Base-by-base conservation (phyloP, 1,284 basidiomycete genomes). In the Sutorius eximius region DNA sequence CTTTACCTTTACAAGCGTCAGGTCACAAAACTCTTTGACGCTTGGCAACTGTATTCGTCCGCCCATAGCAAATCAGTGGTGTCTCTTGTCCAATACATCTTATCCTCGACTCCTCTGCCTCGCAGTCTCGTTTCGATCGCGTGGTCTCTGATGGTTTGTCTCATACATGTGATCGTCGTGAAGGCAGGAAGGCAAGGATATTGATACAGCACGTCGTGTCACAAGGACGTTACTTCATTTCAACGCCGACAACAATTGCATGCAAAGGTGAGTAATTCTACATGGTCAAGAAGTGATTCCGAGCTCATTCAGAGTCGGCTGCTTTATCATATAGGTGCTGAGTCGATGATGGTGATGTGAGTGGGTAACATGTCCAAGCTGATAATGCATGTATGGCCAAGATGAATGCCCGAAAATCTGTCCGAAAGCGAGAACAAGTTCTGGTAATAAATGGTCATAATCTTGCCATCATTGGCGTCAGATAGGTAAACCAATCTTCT, bases 291-390 rank as follows among this genome's bases (percentile, higher is more conserved):
- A 24, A 24, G 22, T 24, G 22, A 2, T 38, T n/a, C 8, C 7
- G 20, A 27, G 13, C 34, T 47, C 10, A 47, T 16, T 13, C 16
- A 4, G 12, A 5, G 5, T 40, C 9, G 37, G 27, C 13, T 16
- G 2, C n/a, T 18, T 18, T 18, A 60, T 57, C 57, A 1, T 60
- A 60, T n/a, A n/a, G n/a, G n/a, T 18, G 41, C 32, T 34, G 59
- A 61, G 32, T 62, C 60, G 5, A 52, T 62, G 60, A 59, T 60
- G 60, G 46, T 58, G 4, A 58, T 60, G 59, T 60, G 29, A 37
- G 59, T 60, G 13, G 10, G 30, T 5, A 9, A 33, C 1, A 2
- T 16, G 36, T 44, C 24, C 1, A 2, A 48, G 10, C 29, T 60
- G 36, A 60, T 33, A 10, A 10, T 3, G 7, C 2, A 4, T 30